phyloP scores from a whole-genome alignment of 176 grass and related monocot genomes.

The Melocanna baccifera region DNA sequence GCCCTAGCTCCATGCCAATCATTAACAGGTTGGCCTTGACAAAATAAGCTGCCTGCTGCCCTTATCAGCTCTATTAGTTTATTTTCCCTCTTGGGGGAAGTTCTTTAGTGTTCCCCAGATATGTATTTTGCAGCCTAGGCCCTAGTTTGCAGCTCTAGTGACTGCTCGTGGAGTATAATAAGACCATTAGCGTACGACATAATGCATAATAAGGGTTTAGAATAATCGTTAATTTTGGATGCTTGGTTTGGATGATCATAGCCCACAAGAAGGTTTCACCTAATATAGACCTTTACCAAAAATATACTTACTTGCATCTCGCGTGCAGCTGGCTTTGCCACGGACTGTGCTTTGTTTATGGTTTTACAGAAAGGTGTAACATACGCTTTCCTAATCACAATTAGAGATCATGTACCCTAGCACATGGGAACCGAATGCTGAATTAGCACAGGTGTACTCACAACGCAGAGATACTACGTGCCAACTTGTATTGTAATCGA shows the following conservation, averaged over 20 bases:
- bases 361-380: conserved; percentile 56
- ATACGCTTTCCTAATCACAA: conserved; percentile 55
- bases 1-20: conserved; percentile 54
- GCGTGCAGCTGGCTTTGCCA: conserved; percentile 59
- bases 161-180: conserved; percentile 46
- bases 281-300: conserved; percentile 63
- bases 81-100: conserved; percentile 34
- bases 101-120: conserved; percentile 53
- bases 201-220: conserved; percentile 44
- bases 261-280: conserved; percentile 48
- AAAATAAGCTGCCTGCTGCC: conserved; percentile 38
- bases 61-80: conserved; percentile 45
- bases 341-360: conserved; percentile 47
- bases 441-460: conserved; percentile 37
- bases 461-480: conserved; percentile 38
- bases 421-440: conserved; percentile 54
- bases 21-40: conserved; percentile 64
- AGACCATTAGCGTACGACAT: conserved; percentile 51
- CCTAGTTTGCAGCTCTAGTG: conserved; percentile 41
- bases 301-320: conserved; percentile 57
- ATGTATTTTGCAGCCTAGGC: conserved; percentile 41
- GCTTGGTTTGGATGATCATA: conserved; percentile 41
- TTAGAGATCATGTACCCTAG: conserved; percentile 57
- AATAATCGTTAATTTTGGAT: conserved; percentile 29
- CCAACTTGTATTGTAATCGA: conserved; percentile 37